A percentile compares a stretch with the other conserved stretches of the same genome.
Conservation (phyloP, 2,329 filamentous ascomycete genomes). For the Xylariaceae sp. region DNA sequence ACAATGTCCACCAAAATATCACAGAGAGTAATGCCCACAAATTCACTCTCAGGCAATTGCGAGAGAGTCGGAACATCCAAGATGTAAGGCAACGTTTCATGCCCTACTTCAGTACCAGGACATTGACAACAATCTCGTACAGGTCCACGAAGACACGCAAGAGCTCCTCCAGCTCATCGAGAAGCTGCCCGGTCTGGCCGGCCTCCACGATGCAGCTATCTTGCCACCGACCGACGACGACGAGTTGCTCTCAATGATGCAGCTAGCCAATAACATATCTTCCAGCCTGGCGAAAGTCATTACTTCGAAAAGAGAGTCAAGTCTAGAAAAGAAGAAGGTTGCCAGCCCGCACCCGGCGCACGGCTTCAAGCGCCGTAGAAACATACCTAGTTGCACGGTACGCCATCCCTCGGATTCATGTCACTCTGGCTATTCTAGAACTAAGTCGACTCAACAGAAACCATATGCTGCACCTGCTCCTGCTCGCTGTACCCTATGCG, state of each 20-base stretch:
- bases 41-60: neutral
- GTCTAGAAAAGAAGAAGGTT: neutral
- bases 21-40: neutral
- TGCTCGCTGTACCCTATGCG: neutral
- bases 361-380: neutral
- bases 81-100: neutral
- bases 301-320: too few relatives aligned
- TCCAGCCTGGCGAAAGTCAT: neutral
- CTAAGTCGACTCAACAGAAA: neutral
- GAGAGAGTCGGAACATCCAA: neutral
- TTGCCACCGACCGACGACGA: neutral
- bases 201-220: neutral
- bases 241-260: neutral
- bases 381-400: neutral
- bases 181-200: neutral
- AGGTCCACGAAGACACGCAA: neutral
- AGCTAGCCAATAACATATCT: neutral
- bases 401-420: neutral
- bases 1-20: neutral
- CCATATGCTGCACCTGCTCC: neutral
- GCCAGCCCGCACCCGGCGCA: neutral
- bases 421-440: too few relatives aligned
- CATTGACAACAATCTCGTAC: neutral
- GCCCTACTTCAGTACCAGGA: neutral
- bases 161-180: slow-evolving; percentile 24